Evolutionary conservation across 208 protist genomes (phyloP).

Genomic region (Trypanosomatidae sp.): DNA sequence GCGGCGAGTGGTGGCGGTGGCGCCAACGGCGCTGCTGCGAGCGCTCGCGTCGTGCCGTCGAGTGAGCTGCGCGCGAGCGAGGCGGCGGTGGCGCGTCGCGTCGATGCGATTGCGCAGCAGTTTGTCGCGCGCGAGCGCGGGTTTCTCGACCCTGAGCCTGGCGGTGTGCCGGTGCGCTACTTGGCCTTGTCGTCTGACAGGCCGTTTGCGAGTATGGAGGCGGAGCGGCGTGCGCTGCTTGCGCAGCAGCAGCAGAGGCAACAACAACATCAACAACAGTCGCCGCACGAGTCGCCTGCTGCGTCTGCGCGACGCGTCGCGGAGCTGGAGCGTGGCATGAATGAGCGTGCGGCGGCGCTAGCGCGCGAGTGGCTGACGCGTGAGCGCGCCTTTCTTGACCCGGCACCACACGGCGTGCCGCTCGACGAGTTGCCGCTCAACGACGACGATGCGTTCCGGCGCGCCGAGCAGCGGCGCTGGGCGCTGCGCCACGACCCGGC

Average conservation of each 20-base stretch:
- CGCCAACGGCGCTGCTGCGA: no score
- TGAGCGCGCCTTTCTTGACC: constrained; percentile 54
- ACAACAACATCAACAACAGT: constrained; percentile 1
- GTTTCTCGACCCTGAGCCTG: constrained; percentile 66
- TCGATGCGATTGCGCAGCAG: constrained; percentile 35
- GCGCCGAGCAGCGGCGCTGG: constrained; percentile 27
- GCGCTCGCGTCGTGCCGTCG: no score
- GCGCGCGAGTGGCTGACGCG: constrained; percentile 28
- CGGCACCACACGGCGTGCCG: constrained; percentile 49
- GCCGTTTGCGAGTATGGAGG: constrained; percentile 55
- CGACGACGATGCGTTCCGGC: constrained; percentile 35
- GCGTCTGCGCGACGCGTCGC: constrained; percentile 9
- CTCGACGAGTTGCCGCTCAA: constrained; percentile 46
- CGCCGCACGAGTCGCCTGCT: no score
- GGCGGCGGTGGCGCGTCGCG: constrained; percentile 39
- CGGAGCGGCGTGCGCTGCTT: constrained; percentile 21
- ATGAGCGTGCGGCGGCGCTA: constrained; percentile 34
- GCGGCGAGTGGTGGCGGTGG: no score
- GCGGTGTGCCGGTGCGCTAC: constrained; percentile 58
- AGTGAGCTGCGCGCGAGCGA: constrained; percentile 46
- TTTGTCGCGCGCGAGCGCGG: constrained; percentile 56
- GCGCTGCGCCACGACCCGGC: constrained; percentile 3
- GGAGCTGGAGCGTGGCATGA: constrained; percentile 44
- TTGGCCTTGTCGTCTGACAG: constrained; percentile 50
- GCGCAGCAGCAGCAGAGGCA: constrained; percentile 7